Percentiles rank a stretch among this genome's conserved stretches.
These are phyloP conservation scores for Cordyceps fumosorosea DNA, from an alignment of 2,329 filamentous ascomycete species.

Conservation along the genomic window DNA sequence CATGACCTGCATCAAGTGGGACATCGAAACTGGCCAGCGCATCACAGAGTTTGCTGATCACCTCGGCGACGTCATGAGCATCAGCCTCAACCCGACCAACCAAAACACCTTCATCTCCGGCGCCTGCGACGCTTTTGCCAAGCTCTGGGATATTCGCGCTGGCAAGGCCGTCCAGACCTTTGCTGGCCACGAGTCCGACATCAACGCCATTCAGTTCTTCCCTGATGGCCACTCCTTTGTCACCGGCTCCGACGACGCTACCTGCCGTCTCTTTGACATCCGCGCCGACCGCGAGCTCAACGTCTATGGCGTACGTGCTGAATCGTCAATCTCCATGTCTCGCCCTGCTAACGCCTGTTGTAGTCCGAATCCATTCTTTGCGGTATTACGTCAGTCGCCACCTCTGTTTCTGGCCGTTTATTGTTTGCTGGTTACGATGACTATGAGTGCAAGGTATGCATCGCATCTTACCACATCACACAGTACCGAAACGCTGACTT, in stretches of 20 bases:
- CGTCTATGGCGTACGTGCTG: constrained; percentile 55
- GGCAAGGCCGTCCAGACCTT: constrained; percentile 99
- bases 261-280: constrained; percentile 95
- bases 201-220: constrained; percentile 99
- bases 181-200: constrained; percentile 95
- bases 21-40: constrained; percentile 96
- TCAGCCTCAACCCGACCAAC: constrained; percentile 98
- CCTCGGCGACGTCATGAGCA: constrained; percentile 98
- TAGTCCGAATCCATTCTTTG: constrained; percentile 96
- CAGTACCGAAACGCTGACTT: constrained; percentile 14
- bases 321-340: background rate
- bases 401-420: constrained; percentile 90
- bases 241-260: constrained; percentile 94
- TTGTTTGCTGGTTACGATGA: constrained; percentile 98
- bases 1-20: constrained; percentile 99
- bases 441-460: constrained; percentile 95
- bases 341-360: constrained; percentile 16
- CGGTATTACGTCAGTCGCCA: constrained; percentile 96
- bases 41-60: constrained; percentile 98
- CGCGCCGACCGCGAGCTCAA: constrained; percentile 79
- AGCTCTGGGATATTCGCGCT: constrained; percentile 97
- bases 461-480: background rate
- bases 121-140: constrained; percentile 96
- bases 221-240: constrained; percentile 98
- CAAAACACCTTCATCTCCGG: constrained; percentile 99